These are phyloP conservation scores for Pythium sp. DNA, from an alignment of 352 stramenopile genomes.

Conservation along the genomic window DNA sequence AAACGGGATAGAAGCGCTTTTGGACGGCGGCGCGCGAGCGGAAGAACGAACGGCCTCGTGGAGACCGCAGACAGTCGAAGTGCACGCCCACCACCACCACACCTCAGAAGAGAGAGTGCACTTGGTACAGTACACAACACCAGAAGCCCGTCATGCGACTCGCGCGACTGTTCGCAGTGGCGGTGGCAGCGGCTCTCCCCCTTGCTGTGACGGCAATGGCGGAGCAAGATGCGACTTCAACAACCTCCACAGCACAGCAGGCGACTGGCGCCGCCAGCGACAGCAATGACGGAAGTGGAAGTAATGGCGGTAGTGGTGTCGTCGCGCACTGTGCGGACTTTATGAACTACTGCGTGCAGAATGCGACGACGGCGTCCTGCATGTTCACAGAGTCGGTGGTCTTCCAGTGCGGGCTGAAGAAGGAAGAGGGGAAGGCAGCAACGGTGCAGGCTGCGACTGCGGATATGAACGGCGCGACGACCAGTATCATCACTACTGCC, in stretches of 20 bases:
- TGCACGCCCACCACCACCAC: too few species aligned
- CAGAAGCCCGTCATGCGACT: not conserved
- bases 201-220: not conserved
- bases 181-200: not conserved
- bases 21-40: not conserved
- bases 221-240: not conserved
- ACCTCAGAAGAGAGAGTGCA: not conserved
- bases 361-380: slow-evolving; percentile 52
- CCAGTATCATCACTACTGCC: not conserved
- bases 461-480: not conserved
- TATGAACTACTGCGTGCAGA: slow-evolving; percentile 36
- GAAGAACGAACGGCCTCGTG: not conserved
- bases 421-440: not conserved
- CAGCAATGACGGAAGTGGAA: not conserved
- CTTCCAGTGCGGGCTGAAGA: slow-evolving; percentile 39
- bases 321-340: slow-evolving; percentile 47
- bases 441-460: not conserved
- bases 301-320: not conserved
- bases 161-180: not conserved
- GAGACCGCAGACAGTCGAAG: too few species aligned
- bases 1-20: not conserved
- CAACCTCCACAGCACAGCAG: not conserved
- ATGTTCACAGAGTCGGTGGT: slow-evolving; percentile 37
- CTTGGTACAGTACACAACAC: not conserved
- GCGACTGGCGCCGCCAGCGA: not conserved